phyloP scores from a whole-genome alignment of 78 protist genomes.

The Dictyostelium capitatum region DNA sequence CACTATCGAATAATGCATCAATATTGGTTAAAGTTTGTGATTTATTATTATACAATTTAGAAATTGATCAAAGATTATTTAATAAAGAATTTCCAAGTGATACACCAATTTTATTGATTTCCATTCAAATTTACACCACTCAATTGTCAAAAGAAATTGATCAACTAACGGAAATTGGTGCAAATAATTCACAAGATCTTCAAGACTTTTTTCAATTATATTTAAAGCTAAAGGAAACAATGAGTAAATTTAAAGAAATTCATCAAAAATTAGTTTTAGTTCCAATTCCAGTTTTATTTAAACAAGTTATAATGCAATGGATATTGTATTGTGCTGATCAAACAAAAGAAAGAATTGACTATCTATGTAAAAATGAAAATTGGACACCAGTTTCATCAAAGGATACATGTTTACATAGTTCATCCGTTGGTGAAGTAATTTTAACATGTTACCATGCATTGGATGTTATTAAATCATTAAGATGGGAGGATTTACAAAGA shows the following conservation, averaged over 20 bases:
- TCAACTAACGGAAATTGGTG: conserved; percentile 35
- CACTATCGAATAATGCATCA: conserved; percentile 5
- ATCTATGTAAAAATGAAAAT: conserved; percentile 38
- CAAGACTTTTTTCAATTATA: conserved; percentile 53
- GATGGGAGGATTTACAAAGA: conserved; percentile 67
- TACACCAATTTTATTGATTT: conserved; percentile 20
- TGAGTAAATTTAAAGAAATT: conserved; percentile 47
- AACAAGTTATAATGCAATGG: conserved; percentile 71
- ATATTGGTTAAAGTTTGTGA: conserved; percentile 53
- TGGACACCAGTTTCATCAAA: conserved; percentile 58
- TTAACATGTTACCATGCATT: conserved; percentile 72
- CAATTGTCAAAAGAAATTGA: conserved; percentile 39
- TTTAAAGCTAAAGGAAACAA: conserved; percentile 54
- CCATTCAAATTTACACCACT: conserved; percentile 7
- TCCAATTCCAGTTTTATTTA: conserved; percentile 63
- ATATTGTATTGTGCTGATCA: conserved; percentile 34
- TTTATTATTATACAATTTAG: conserved; percentile 45
- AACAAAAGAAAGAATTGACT: conserved; percentile 13
- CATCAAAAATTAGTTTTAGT: conserved; percentile 24
- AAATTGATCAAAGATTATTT: conserved; percentile 35
- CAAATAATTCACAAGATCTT: conserved; percentile 47
- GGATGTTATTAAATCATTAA: conserved; percentile 58
- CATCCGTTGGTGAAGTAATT: conserved; percentile 50
- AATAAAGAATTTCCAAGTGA: conserved; percentile 62
- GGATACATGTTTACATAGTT: conserved; percentile 48